Base-by-base conservation (phyloP, 192 early-diverging fungal genomes). In the Podila horticola region DNA sequence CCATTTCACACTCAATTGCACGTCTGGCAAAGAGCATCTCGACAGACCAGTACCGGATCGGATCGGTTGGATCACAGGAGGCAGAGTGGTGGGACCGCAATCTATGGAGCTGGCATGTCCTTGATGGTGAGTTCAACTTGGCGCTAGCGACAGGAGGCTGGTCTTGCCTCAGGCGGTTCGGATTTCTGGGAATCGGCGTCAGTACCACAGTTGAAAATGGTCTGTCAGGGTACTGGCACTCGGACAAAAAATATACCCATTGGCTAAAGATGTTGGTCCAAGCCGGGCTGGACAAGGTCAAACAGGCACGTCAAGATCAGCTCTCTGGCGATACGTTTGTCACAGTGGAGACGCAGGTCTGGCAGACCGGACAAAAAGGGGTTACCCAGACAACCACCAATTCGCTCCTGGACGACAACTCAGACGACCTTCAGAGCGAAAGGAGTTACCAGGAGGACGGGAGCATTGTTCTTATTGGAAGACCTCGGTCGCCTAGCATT, bases 1-100 rank as follows among this genome's bases (percentile, higher is more conserved):
- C 94, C 0, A 92, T 93, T 83, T 91, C 89, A 4, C 94, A 94
- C 67, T 94, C 93, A 20, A 86, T 93, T 33, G 93, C 90, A 3
- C 85, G 94, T 10, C 70, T 95, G 3, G 92, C 91, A 41, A 89
- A 90, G 9, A 77, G 71, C 36, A 93, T 90, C 69, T 84, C 87
- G 9, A 82, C 79, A 12, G 94, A 93, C 69, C 86, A 87, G 79
- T 92, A 92, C 71, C 85, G 94, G 15, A 86, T 89, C 62, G 81
- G 88, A 13, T 91, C 89, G 0, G 36, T 94, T 13, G 93, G 93
- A 2, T 75, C 67, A 64, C 84, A 89, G 12, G 94, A 95, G 66
- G 77, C 91, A 48, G 87, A 90, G 64, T 94, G 92, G 93, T 93
- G 90, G 90, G 72, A 91, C 50, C 74, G 83, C 20, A 86, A 92